Evolutionary conservation across 257 asterid species (phyloP), one percentile per base, ranked within the genome.

Genomic region (Solanum tacnaense): DNA sequence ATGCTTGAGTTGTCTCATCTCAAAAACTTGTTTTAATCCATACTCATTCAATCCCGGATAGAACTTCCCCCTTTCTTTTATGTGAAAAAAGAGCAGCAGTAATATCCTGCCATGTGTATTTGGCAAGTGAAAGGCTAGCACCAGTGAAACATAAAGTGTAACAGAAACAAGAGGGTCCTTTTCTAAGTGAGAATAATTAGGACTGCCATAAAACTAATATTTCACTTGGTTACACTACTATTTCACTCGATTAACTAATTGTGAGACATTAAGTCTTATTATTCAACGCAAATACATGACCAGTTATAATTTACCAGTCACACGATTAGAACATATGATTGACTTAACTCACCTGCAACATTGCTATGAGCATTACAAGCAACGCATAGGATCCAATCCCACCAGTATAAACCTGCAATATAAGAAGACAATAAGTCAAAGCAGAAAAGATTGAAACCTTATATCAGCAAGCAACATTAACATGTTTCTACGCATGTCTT

Each of bases 311-410:
- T 79, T 44, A 46, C 27, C 85, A 16, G 16, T 31, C 76, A 82
- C 13, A 39, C 70, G 15, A 34, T 25, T 41, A 60, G 60, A 27
- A 46, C 49, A n/a, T 75, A 29, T 52, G 74, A 86, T 38, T 49
- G 38, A 29, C 68, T 86, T 70, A 81, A 72, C 91, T 95, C 67
- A 97, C 99, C 99, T 94, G 97, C 89, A 97, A 79, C 98, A 92
- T 91, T 10, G 98, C 98, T 89, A 97, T 94, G 72, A 97, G 97
- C 99, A 97, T 96, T 65, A 96, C 94, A 72, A 97, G 99, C 58
- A 97, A 96, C 3, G 99, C 99, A 85, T 96, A 97, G 6, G 99
- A 97, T 75, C 99, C 98, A 91, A 97, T 96, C 88, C 99, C 99
- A 88, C 99, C 99, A 21, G 98, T 93, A 89, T 96, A 97, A 84